Conservation (phyloP, 2,329 filamentous ascomycete genomes). For the Grosmannia serpens region DNA sequence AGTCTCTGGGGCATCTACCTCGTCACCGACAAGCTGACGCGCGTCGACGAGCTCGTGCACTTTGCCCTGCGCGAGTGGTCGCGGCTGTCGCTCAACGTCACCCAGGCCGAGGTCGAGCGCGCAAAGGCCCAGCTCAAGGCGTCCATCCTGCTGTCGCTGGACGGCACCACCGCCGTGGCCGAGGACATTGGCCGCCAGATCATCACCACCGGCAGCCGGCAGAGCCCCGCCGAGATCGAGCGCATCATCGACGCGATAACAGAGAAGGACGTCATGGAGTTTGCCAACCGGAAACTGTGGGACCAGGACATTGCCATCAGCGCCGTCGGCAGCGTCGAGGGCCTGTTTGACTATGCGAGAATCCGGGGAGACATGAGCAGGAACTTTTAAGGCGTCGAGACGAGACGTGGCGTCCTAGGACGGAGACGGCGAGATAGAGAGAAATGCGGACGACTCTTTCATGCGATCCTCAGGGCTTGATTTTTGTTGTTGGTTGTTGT, state of each 20-base stretch:
- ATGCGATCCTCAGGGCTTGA: not conserved
- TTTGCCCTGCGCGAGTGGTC: slow-evolving; percentile 98
- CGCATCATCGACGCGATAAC: slow-evolving; percentile 78
- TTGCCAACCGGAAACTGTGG: slow-evolving; percentile 91
- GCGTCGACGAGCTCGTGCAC: slow-evolving; percentile 91
- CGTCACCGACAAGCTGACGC: slow-evolving; percentile 77
- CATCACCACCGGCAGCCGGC: slow-evolving; percentile 87
- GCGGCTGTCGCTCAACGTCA: slow-evolving; percentile 80
- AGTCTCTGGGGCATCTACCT: slow-evolving; percentile 99
- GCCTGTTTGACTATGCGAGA: slow-evolving; percentile 56
- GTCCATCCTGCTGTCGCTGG: slow-evolving; percentile 89
- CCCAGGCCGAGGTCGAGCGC: slow-evolving; percentile 85
- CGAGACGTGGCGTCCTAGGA: not conserved
- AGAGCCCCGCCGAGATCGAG: slow-evolving; percentile 90
- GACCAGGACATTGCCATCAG: slow-evolving; percentile 92
- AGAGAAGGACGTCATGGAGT: slow-evolving; percentile 94
- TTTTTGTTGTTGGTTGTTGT: not conserved
- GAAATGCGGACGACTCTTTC: not conserved
- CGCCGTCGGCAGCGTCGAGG: slow-evolving; percentile 89
- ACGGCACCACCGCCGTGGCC: slow-evolving; percentile 92
- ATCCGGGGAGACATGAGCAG: slow-evolving; percentile 25
- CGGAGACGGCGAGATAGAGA: not conserved
- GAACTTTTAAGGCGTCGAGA: slow-evolving; percentile 19
- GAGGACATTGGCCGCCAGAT: slow-evolving; percentile 99
- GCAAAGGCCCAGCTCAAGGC: slow-evolving; percentile 99